A percentile compares a stretch with the other conserved stretches of the same genome.
Evolutionary conservation across 805 yeast species (phyloP).

Genomic region (Wickerhamiella galacta): DNA sequence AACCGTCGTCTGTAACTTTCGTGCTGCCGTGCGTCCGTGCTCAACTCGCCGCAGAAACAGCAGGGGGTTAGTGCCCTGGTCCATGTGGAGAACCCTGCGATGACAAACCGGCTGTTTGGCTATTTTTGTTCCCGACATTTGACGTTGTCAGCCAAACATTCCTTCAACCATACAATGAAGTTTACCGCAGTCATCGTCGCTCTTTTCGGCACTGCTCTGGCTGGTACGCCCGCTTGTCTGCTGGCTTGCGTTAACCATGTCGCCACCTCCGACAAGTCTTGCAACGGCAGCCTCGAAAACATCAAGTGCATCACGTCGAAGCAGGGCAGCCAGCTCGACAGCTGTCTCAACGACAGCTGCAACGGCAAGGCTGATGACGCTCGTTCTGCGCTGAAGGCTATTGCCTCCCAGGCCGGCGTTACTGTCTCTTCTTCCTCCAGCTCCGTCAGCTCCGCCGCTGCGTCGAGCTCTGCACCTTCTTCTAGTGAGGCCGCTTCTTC

Average conservation of each 20-base stretch:
- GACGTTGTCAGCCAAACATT: neutral
- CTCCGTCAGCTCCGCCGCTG: constrained; percentile 1
- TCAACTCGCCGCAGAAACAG: neutral
- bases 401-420: constrained; percentile 11
- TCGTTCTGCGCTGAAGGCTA: constrained; percentile 33
- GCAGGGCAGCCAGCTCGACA: constrained; percentile 35
- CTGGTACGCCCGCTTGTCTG: constrained; percentile 83
- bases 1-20: too few relatives aligned
- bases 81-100: neutral
- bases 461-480: constrained; percentile 2
- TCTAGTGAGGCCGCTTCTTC: constrained; percentile 6
- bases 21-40: too few relatives aligned
- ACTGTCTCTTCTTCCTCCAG: constrained; percentile 4
- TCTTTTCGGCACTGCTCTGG: constrained; percentile 31
- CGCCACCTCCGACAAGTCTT: constrained; percentile 16
- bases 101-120: neutral
- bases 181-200: constrained; percentile 24
- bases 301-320: constrained; percentile 31
- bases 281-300: constrained; percentile 35
- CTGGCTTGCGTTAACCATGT: constrained; percentile 75
- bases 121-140: neutral
- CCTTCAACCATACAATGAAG: constrained; percentile 7
- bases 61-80: neutral
- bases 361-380: constrained; percentile 53
- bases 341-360: constrained; percentile 53